Evolutionary conservation across 2,329 filamentous ascomycete species (phyloP).

Genomic region (Ophiostoma tasmaniense): DNA sequence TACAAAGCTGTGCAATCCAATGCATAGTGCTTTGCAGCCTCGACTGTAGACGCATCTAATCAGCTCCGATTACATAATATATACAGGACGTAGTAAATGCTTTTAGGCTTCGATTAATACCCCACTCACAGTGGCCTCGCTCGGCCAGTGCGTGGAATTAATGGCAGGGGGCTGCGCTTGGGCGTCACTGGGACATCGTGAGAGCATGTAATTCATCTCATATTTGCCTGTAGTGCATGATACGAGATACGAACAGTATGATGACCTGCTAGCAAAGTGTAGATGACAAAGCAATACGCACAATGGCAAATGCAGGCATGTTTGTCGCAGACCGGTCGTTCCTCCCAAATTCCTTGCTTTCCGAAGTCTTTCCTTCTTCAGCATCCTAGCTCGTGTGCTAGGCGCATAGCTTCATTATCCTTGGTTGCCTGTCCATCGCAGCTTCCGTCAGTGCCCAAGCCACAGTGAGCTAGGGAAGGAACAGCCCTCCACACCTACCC

Average conservation of each 20-base stretch:
- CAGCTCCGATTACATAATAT: neutral
- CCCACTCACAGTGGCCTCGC: neutral
- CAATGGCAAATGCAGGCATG: neutral
- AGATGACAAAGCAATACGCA: neutral
- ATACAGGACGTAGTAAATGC: neutral
- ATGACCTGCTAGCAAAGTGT: neutral
- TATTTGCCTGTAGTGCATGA: neutral
- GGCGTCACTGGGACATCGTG: neutral
- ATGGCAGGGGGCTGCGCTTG: neutral
- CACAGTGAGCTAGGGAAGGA: neutral
- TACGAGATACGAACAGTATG: neutral
- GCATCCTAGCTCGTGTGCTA: neutral
- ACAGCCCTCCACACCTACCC: neutral
- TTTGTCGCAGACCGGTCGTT: neutral
- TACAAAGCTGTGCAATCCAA: too few relatives aligned
- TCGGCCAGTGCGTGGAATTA: neutral
- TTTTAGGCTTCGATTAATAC: neutral
- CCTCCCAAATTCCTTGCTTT: neutral
- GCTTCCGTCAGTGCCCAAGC: constrained; percentile 3
- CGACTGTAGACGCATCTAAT: too few relatives aligned
- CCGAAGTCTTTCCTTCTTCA: neutral
- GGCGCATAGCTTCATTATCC: neutral
- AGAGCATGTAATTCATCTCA: neutral
- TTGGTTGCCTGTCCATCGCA: neutral
- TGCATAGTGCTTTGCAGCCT: neutral